phyloP scores from a whole-genome alignment of 2,329 filamentous ascomycete species.

The Pyrenochaeta sp. region DNA sequence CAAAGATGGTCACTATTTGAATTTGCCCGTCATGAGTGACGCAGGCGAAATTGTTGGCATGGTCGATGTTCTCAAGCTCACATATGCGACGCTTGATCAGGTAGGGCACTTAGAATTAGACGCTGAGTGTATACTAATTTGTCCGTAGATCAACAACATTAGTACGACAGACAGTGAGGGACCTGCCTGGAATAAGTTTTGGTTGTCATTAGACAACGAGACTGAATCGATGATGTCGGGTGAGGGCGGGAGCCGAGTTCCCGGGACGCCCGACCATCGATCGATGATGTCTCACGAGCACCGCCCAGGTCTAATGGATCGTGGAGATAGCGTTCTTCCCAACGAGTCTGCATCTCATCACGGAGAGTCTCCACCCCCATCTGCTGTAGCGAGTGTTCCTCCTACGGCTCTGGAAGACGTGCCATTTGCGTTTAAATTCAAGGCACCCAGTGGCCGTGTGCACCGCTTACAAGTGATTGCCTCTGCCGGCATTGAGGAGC shows the following conservation, averaged over 20 bases:
- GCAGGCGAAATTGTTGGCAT: slow-evolving; percentile 97
- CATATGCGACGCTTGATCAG: slow-evolving; percentile 96
- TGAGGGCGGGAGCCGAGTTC: slow-evolving; percentile 77
- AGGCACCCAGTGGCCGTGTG: slow-evolving; percentile 92
- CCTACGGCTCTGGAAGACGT: slow-evolving; percentile 67
- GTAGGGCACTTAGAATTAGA: slow-evolving; percentile 58
- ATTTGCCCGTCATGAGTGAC: slow-evolving; percentile 98
- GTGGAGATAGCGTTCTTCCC: slow-evolving; percentile 85
- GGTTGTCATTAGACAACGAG: slow-evolving; percentile 93
- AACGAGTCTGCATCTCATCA: slow-evolving; percentile 95
- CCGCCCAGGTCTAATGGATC: slow-evolving; percentile 66
- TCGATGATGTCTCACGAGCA: slow-evolving; percentile 85
- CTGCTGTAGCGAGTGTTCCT: slow-evolving; percentile 66
- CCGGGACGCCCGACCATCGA: slow-evolving; percentile 71
- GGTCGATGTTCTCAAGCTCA: slow-evolving; percentile 98
- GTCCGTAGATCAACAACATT: slow-evolving; percentile 81
- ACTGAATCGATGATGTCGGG: slow-evolving; percentile 97
- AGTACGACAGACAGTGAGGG: slow-evolving; percentile 87
- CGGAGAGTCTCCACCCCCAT: slow-evolving; percentile 78
- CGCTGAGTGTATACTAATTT: slow-evolving; percentile 12
- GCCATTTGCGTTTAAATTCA: slow-evolving; percentile 98
- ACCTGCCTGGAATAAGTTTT: slow-evolving; percentile 99
- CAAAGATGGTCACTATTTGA: slow-evolving; percentile 96
- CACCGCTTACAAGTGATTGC: slow-evolving; percentile 88
- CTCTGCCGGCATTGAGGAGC: slow-evolving; percentile 79